phyloP scores from a whole-genome alignment of 2,329 filamentous ascomycete genomes.

The Cladophialophora chaetospira region DNA sequence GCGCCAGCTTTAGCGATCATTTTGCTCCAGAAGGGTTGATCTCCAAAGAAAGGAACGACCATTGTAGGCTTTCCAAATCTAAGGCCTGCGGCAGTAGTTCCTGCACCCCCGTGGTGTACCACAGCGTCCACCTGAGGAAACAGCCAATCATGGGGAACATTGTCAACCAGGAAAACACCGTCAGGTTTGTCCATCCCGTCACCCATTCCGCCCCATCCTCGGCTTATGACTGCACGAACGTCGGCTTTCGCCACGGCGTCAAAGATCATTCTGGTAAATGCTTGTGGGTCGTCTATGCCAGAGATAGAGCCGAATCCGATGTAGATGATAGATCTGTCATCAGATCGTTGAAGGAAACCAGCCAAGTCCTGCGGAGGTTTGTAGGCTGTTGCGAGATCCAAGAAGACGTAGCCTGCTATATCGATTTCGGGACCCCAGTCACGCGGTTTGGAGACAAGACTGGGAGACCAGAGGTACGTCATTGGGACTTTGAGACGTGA shows the following conservation, averaged over 20 bases:
- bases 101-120: conserved; percentile 43
- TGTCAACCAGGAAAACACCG: conserved; percentile 40
- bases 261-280: conserved; percentile 40
- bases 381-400: conserved; percentile 51
- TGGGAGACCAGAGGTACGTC: conserved; percentile 66
- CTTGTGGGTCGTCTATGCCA: conserved; percentile 40
- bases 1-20: conserved; percentile 48
- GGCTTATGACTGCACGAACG: conserved; percentile 41
- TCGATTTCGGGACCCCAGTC: conserved; percentile 59
- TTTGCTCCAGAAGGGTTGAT: conserved; percentile 51
- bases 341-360: conserved; percentile 34
- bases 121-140: conserved; percentile 42
- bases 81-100: conserved; percentile 42
- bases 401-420: conserved; percentile 58
- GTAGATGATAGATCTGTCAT: conserved; percentile 37
- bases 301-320: conserved; percentile 42
- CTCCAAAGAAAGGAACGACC: conserved; percentile 48
- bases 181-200: conserved; percentile 36
- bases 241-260: conserved; percentile 38
- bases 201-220: conserved; percentile 43
- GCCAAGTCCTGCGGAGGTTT: conserved; percentile 45
- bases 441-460: conserved; percentile 55
- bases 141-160: conserved; percentile 44
- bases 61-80: conserved; percentile 41
- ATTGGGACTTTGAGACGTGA: conserved; percentile 74